A percentile compares a stretch with the other conserved stretches of the same genome.
These are phyloP conservation scores for Yamagishiella unicocca DNA, from an alignment of 139 green algal genomes.

Conservation along the genomic window DNA sequence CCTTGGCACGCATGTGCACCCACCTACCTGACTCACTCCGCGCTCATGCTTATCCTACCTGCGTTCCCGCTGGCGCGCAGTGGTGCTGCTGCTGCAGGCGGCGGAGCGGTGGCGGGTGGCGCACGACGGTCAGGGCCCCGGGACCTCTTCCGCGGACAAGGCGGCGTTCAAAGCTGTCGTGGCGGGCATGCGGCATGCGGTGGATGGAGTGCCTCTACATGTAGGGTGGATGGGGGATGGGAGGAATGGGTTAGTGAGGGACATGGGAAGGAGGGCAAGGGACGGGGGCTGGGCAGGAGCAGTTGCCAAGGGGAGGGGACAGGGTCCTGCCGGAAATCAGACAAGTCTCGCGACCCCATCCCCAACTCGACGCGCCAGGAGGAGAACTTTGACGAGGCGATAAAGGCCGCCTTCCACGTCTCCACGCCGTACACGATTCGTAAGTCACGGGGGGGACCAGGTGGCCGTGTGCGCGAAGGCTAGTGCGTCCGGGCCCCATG, in stretches of 20 bases:
- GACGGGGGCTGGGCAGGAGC: neutral
- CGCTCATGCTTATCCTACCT: too few relatives aligned
- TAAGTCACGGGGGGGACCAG: conserved; percentile 63
- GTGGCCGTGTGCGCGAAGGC: too few relatives aligned
- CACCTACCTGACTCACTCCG: too few relatives aligned
- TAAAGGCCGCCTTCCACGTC: conserved; percentile 85
- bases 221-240: neutral
- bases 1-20: too few relatives aligned
- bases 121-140: conserved; percentile 43
- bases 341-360: too few relatives aligned
- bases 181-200: conserved; percentile 68
- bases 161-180: conserved; percentile 79
- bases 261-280: too few relatives aligned
- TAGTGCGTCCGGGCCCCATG: too few relatives aligned
- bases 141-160: conserved; percentile 61
- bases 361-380: too few relatives aligned
- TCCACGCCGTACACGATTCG: conserved; percentile 76
- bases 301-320: neutral
- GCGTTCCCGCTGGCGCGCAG: too few relatives aligned
- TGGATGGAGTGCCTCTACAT: conserved; percentile 63
- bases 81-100: conserved; percentile 79
- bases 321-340: too few relatives aligned
- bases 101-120: conserved; percentile 62
- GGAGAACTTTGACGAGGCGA: conserved; percentile 94
- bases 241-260: neutral